Evolutionary conservation across 2,329 filamentous ascomycete species (phyloP).

Genomic region (Harringtonia lauricola): DNA sequence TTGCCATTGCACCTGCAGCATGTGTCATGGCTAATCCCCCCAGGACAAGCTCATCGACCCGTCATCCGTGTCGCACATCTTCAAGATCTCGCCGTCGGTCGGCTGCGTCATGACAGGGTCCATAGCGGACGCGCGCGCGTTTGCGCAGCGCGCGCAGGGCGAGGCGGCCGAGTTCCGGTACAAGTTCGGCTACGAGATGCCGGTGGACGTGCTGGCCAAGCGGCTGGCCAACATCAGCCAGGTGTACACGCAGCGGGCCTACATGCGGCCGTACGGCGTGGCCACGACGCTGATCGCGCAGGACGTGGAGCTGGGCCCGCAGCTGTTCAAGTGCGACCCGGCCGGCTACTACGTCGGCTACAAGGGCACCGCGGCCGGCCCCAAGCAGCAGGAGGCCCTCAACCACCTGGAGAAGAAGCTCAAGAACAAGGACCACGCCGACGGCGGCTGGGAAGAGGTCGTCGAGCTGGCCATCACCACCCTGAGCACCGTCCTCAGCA

Average conservation of each 20-base stretch:
- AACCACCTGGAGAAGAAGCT: conserved; percentile 99
- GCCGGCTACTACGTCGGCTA: conserved; percentile 97
- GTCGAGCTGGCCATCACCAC: conserved; percentile 95
- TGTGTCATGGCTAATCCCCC: not conserved
- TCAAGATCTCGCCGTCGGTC: conserved; percentile 90
- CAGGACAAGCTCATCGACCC: conserved; percentile 99
- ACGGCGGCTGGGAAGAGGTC: conserved; percentile 92
- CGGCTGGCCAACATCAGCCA: conserved; percentile 97
- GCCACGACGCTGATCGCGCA: conserved; percentile 91
- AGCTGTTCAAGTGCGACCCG: conserved; percentile 97
- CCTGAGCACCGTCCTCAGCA: conserved; percentile 89
- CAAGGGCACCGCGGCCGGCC: conserved; percentile 93
- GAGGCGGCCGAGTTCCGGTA: conserved; percentile 97
- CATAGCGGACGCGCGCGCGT: conserved; percentile 92
- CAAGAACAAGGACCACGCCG: conserved; percentile 94
- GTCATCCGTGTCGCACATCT: conserved; percentile 92
- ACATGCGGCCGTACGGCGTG: conserved; percentile 96
- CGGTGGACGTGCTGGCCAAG: conserved; percentile 92
- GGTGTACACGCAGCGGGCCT: conserved; percentile 95
- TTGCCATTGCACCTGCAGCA: not conserved
- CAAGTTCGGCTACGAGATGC: conserved; percentile 99
- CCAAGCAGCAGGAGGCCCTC: conserved; percentile 96
- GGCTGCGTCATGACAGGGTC: conserved; percentile 98
- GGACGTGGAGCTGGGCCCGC: conserved; percentile 83
- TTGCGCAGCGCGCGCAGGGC: conserved; percentile 81